phyloP scores from a whole-genome alignment of 148 eudicot species.

The Chenopodium quinoa region DNA sequence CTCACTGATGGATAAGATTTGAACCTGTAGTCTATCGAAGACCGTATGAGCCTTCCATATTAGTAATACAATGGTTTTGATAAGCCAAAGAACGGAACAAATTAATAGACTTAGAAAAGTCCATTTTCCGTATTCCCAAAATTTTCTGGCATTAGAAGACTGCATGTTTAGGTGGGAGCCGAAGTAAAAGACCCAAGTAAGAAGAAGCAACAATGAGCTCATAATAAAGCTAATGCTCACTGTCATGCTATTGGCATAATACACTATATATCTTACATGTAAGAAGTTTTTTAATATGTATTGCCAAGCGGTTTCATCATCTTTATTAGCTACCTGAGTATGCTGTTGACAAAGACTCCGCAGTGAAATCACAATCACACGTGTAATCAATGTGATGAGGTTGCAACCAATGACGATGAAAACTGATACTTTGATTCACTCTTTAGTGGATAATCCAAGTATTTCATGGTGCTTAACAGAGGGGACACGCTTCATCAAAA shows the following conservation, averaged over 20 bases:
- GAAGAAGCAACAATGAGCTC: slow-evolving; percentile 13
- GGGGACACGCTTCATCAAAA: not conserved
- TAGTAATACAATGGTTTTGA: slow-evolving; percentile 12
- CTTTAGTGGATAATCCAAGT: not conserved
- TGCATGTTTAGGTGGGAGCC: not conserved
- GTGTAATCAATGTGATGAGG: not conserved
- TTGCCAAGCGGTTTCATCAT: not conserved
- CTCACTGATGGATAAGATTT: not conserved
- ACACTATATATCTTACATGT: slow-evolving; percentile 2
- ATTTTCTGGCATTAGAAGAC: not conserved
- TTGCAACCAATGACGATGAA: slow-evolving; percentile 17
- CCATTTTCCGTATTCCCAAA: not conserved
- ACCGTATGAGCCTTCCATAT: slow-evolving; percentile 13
- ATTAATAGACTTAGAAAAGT: slow-evolving; percentile 6
- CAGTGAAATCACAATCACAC: not conserved
- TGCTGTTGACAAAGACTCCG: not conserved
- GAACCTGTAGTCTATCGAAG: not conserved
- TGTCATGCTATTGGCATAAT: slow-evolving; percentile 6
- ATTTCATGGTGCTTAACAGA: slow-evolving; percentile 11
- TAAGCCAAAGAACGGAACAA: slow-evolving; percentile 13
- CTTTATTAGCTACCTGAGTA: not conserved
- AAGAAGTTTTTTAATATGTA: not conserved
- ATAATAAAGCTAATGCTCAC: slow-evolving; percentile 21
- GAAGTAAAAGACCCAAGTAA: slow-evolving; percentile 13
- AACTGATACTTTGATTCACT: slow-evolving; percentile 6